Percentiles rank a stretch among this genome's conserved stretches.
phyloP scores from a whole-genome alignment of 306 rosid species.

The Pachyrhizus erosus region DNA sequence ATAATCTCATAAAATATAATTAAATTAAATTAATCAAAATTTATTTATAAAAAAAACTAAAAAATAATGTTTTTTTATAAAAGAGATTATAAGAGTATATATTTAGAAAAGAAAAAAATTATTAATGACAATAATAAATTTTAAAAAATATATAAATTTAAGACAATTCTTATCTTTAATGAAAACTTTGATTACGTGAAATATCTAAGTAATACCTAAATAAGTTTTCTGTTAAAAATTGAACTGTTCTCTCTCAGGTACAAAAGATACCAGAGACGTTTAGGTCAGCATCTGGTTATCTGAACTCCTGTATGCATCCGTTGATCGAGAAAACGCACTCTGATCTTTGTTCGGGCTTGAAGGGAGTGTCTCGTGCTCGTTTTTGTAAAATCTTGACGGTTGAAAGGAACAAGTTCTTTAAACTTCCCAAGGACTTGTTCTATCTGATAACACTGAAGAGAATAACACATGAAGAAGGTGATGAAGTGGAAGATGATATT shows the following conservation, averaged over 20 bases:
- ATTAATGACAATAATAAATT: no score
- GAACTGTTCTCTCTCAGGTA: conserved; percentile 43
- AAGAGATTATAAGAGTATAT: no score
- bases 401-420: background rate
- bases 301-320: conserved; percentile 50
- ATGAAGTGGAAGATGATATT: background rate
- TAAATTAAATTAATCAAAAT: no score
- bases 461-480: background rate
- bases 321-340: conserved; percentile 63
- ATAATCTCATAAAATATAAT: no score
- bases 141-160: no score
- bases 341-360: conserved; percentile 50
- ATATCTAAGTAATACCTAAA: no score
- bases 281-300: conserved; percentile 40
- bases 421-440: conserved; percentile 30
- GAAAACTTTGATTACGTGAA: no score
- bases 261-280: conserved; percentile 53
- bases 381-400: conserved; percentile 37
- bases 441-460: conserved; percentile 32
- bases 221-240: no score
- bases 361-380: conserved; percentile 31
- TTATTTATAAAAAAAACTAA: no score
- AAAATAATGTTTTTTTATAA: no score
- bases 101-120: no score
- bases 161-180: no score